Conservation (phyloP, 768 basidiomycete species). For the Russula compacta region DNA sequence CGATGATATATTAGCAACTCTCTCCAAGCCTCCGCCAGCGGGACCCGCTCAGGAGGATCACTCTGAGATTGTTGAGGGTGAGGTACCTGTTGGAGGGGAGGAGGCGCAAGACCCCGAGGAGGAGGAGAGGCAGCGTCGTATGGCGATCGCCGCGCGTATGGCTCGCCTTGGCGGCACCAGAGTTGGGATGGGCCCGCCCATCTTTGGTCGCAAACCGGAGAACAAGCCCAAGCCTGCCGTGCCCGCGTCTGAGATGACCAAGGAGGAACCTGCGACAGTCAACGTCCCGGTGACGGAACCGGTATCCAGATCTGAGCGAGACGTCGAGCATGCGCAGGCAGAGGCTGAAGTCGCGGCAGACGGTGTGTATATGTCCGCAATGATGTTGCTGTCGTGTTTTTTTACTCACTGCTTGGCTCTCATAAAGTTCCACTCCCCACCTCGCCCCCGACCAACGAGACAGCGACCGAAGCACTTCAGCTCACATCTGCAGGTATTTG, state of each 20-base stretch:
- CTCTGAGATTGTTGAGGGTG: constrained; percentile 19
- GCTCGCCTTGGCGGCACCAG: constrained; percentile 82
- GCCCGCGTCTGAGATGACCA: constrained; percentile 18
- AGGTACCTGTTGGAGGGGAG: constrained; percentile 25
- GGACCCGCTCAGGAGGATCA: constrained; percentile 15
- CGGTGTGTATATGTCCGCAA: constrained; percentile 8
- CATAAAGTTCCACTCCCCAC: not conserved
- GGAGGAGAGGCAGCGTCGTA: constrained; percentile 70
- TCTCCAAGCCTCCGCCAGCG: constrained; percentile 4
- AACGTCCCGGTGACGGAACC: constrained; percentile 7
- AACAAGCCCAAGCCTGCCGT: constrained; percentile 26
- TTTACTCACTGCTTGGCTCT: not conserved
- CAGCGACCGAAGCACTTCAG: not conserved
- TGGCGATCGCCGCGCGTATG: constrained; percentile 88
- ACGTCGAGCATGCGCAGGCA: not conserved
- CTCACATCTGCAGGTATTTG: not conserved
- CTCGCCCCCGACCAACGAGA: not conserved
- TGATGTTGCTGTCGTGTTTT: not conserved
- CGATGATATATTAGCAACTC: constrained; percentile 4
- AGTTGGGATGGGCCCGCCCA: constrained; percentile 70
- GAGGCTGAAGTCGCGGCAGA: not conserved
- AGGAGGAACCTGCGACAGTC: constrained; percentile 15
- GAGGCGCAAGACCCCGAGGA: constrained; percentile 46
- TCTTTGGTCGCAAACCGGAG: constrained; percentile 51
- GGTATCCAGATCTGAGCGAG: constrained; percentile 4